phyloP scores from a whole-genome alignment of 2,329 filamentous ascomycete genomes.

The Aspergillus glaucus region DNA sequence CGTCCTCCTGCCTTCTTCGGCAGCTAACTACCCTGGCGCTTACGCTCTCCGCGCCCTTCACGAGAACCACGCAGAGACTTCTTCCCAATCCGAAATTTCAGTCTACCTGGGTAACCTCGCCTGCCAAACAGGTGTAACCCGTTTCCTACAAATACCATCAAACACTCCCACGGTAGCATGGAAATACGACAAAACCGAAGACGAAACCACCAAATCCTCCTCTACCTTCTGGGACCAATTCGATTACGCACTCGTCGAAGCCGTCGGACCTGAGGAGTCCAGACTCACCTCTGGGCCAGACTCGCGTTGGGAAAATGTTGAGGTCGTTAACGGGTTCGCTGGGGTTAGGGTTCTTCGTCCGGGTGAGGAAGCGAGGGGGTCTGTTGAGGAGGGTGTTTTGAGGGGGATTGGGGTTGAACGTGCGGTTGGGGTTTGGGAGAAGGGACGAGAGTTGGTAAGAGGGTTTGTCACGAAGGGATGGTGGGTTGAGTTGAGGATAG shows the following conservation, averaged over 20 bases:
- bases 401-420: conserved; percentile 27
- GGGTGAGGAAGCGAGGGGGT: conserved; percentile 21
- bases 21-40: conserved; percentile 90
- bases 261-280: conserved; percentile 15
- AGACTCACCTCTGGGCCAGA: conserved; percentile 33
- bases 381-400: conserved; percentile 30
- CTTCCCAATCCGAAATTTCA: conserved; percentile 21
- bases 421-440: conserved; percentile 23
- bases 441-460: conserved; percentile 19
- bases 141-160: conserved; percentile 46
- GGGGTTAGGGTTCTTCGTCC: conserved; percentile 46
- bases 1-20: conserved; percentile 73
- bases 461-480: conserved; percentile 40
- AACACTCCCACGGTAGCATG: conserved; percentile 30
- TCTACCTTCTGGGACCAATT: conserved; percentile 53
- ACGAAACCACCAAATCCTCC: conserved; percentile 41
- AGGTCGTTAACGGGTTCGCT: conserved; percentile 46
- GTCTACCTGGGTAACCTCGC: conserved; percentile 57
- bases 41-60: conserved; percentile 57
- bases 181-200: conserved; percentile 57
- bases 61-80: conserved; percentile 10
- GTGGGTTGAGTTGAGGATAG: conserved; percentile 51
- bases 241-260: conserved; percentile 54
- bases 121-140: conserved; percentile 58
- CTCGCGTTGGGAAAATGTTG: conserved; percentile 47